Evolutionary conservation across 225 moss, liverwort and hornwort species (phyloP).

Genomic region (Bryum argenteum): DNA sequence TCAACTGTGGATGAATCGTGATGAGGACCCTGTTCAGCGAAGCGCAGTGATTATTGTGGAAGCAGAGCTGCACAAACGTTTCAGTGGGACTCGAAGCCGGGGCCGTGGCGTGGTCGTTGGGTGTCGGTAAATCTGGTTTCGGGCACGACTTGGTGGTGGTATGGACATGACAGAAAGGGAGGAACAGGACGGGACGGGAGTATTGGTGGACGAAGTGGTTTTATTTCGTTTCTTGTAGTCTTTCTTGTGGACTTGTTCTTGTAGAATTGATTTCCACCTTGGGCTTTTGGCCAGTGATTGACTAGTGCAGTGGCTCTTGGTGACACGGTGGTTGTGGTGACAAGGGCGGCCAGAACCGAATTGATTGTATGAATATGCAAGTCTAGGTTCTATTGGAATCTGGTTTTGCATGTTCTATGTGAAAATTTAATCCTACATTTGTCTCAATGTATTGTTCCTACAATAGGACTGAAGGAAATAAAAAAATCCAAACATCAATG

Average conservation of each 20-base stretch:
- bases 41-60: constrained; percentile 40
- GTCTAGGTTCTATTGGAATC: constrained; percentile 31
- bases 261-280: constrained; percentile 84
- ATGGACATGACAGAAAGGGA: background rate
- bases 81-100: constrained; percentile 32
- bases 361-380: constrained; percentile 64
- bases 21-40: constrained; percentile 31
- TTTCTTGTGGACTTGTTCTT: constrained; percentile 76
- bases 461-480: too few species aligned
- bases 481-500: too few species aligned
- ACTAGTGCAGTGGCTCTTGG: constrained; percentile 49
- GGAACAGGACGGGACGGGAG: constrained; percentile 1
- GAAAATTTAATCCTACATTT: too few species aligned
- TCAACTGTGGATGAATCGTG: constrained; percentile 7
- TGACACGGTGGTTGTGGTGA: constrained; percentile 63
- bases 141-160: background rate
- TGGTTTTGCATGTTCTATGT: too few species aligned
- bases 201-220: constrained; percentile 32
- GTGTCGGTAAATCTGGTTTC: constrained; percentile 11
- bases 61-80: constrained; percentile 27
- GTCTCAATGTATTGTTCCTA: too few species aligned
- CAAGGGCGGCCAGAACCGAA: constrained; percentile 35
- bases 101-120: constrained; percentile 11
- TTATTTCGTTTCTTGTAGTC: constrained; percentile 27
- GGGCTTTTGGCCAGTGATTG: constrained; percentile 50